Percentiles rank a stretch among this genome's conserved stretches.
These are phyloP conservation scores for Trichoderma polysporum DNA, from an alignment of 2,329 filamentous ascomycete species.

Conservation along the genomic window DNA sequence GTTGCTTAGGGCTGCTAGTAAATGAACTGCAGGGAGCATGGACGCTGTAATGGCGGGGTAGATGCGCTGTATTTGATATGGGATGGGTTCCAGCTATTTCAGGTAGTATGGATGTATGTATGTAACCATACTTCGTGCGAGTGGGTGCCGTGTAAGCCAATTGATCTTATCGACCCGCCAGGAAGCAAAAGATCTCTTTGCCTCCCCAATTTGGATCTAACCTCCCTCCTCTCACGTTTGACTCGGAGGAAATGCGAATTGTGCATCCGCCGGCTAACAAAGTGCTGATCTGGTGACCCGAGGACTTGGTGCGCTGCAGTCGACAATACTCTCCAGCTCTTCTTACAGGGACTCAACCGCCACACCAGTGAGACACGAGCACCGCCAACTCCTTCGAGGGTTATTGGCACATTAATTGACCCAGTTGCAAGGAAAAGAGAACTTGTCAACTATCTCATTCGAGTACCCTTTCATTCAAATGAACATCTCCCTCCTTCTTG, in stretches of 20 bases:
- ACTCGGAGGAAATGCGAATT: not conserved
- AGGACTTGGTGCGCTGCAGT: not conserved
- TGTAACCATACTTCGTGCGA: no score
- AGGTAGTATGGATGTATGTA: no score
- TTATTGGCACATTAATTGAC: no score
- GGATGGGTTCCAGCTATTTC: no score
- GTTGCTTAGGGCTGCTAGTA: not conserved
- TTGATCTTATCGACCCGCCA: not conserved
- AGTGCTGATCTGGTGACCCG: not conserved
- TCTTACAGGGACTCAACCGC: not conserved
- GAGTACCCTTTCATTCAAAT: not conserved
- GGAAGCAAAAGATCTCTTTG: not conserved
- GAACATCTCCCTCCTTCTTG: not conserved
- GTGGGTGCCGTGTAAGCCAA: not conserved
- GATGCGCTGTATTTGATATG: not conserved
- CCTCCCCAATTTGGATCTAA: no score
- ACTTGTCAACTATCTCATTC: not conserved
- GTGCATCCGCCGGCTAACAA: not conserved
- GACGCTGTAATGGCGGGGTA: not conserved
- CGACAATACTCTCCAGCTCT: not conserved
- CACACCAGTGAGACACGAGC: not conserved
- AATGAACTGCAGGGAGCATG: no score
- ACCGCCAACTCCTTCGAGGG: not conserved
- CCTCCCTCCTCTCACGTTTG: no score
- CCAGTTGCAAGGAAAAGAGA: no score